Conservation (phyloP, 441 rosid genomes). For the Corymbia citriodora region DNA sequence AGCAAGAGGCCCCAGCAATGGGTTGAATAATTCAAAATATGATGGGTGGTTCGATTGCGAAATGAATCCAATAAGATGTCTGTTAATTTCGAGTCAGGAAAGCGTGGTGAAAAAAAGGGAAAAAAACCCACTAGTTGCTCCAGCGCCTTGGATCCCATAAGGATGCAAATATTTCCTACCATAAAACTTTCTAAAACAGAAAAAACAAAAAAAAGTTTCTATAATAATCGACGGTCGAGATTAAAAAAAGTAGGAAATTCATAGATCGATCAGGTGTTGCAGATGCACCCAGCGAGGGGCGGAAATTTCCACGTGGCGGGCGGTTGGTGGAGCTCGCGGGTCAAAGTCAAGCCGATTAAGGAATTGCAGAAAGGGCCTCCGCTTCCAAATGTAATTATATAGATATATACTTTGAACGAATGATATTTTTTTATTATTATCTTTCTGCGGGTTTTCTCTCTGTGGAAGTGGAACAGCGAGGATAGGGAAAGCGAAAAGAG, state of each 20-base stretch:
- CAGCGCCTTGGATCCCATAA: not conserved
- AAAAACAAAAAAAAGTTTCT: not conserved
- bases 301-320: not conserved
- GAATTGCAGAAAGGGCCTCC: not conserved
- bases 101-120: too few species aligned
- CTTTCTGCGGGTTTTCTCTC: not conserved
- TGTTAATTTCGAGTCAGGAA: not conserved
- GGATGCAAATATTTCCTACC: not conserved
- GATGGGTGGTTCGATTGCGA: not conserved
- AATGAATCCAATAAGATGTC: not conserved
- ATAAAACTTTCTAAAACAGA: not conserved
- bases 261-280: not conserved
- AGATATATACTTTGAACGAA: not conserved
- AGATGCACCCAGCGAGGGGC: too few species aligned
- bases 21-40: not conserved
- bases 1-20: not conserved
- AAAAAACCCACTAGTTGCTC: not conserved
- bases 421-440: not conserved
- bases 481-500: not conserved
- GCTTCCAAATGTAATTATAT: accelerated
- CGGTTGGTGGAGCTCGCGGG: not conserved
- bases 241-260: not conserved
- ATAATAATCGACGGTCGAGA: not conserved
- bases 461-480: not conserved
- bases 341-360: not conserved